Conservation (phyloP, 768 basidiomycete species). For the Boletellus emodensis region DNA sequence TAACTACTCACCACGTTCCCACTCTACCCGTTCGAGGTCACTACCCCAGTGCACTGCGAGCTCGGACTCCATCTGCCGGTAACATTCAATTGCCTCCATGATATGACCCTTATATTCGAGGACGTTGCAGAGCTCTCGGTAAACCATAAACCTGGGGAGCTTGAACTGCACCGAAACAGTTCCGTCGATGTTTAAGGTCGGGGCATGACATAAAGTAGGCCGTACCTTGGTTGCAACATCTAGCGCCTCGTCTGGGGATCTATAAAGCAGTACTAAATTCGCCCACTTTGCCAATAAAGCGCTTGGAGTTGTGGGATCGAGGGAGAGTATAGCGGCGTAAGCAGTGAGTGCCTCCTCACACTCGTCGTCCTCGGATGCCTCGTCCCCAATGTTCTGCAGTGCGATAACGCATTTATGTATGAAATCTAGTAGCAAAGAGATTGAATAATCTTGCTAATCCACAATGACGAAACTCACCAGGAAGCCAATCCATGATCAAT, state of each 20-base stretch:
- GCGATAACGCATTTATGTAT: neutral
- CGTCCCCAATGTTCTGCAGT: neutral
- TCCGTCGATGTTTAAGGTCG: no score
- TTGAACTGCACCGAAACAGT: neutral
- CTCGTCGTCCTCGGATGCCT: neutral
- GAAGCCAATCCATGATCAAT: neutral
- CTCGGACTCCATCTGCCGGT: neutral
- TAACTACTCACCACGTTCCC: neutral
- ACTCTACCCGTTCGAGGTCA: neutral
- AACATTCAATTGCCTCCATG: neutral
- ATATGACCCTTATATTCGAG: neutral
- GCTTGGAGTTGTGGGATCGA: neutral
- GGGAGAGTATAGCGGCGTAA: neutral
- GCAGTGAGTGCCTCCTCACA: neutral
- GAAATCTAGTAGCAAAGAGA: neutral
- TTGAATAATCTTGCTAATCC: neutral
- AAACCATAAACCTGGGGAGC: neutral
- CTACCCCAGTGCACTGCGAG: neutral
- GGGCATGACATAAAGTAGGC: neutral
- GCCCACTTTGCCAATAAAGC: constrained; percentile 1
- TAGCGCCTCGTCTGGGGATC: neutral
- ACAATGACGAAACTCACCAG: neutral
- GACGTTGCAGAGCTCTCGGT: constrained; percentile 1
- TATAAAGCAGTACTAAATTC: neutral
- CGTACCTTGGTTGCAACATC: neutral